Percentiles rank a stretch among this genome's conserved stretches.
Conservation (phyloP, 352 stramenopile species). For the Pythium guiyangense region DNA sequence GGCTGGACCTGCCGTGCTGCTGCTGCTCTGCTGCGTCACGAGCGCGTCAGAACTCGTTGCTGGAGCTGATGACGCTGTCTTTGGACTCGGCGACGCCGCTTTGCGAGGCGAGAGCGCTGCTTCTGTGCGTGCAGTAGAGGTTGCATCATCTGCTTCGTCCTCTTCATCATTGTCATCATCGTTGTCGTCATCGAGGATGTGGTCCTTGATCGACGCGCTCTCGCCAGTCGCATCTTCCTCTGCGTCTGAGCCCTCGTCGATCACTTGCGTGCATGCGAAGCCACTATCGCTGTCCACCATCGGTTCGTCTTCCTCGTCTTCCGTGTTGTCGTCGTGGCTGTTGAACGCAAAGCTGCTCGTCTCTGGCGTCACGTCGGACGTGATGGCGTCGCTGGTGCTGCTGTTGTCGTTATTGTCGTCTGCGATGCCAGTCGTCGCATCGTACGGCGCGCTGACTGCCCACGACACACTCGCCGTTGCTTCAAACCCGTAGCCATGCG, state of each 20-base stretch:
- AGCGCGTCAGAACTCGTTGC: not conserved
- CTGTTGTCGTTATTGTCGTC: too few relatives aligned
- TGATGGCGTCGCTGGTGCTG: slow-evolving; percentile 1
- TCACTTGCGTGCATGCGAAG: slow-evolving; percentile 5
- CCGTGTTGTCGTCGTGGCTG: slow-evolving; percentile 6
- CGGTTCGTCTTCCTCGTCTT: slow-evolving; percentile 10
- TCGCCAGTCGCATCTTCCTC: slow-evolving; percentile 6
- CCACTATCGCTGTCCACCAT: slow-evolving; percentile 7
- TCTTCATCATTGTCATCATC: too few relatives aligned
- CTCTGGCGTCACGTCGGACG: slow-evolving; percentile 9
- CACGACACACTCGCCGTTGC: too few relatives aligned
- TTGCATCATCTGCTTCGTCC: too few relatives aligned
- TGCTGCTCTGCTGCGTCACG: not conserved
- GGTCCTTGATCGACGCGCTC: not conserved
- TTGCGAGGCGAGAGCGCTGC: not conserved
- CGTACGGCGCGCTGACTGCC: not conserved
- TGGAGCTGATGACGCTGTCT: not conserved
- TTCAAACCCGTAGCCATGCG: too few relatives aligned
- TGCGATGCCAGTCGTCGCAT: not conserved
- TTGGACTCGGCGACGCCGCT: not conserved
- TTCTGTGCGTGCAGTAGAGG: not conserved
- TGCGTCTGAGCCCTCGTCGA: slow-evolving; percentile 9
- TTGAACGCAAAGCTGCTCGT: slow-evolving; percentile 1
- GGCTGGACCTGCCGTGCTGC: not conserved
- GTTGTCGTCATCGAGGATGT: not conserved